These are phyloP conservation scores for Solanum habrochaites DNA, from an alignment of 257 asterid species.

Conservation along the genomic window DNA sequence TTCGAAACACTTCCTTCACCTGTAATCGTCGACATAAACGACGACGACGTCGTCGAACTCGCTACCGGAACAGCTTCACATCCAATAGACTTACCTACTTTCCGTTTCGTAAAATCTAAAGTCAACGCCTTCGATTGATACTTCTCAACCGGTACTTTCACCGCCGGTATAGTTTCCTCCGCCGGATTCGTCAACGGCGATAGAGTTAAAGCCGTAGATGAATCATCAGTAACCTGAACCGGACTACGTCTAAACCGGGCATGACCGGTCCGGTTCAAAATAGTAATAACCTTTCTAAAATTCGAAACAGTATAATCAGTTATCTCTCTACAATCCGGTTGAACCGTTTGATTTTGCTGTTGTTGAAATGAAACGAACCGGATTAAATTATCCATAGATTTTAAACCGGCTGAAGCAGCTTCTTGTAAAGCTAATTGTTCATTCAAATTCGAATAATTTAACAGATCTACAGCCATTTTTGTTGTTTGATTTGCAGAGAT, in stretches of 20 bases:
- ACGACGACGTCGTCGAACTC: conserved; percentile 43
- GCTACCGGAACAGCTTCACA: neutral
- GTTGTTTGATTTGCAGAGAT: neutral
- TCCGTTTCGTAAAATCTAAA: conserved; percentile 39
- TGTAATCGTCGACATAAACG: conserved; percentile 48
- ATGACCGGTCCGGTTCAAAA: conserved; percentile 56
- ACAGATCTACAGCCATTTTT: conserved; percentile 42
- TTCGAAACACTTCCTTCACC: conserved; percentile 82
- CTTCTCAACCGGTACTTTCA: neutral
- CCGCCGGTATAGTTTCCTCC: neutral
- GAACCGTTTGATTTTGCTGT: neutral
- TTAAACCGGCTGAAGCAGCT: conserved; percentile 61
- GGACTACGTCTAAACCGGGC: conserved; percentile 77
- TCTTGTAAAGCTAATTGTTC: conserved; percentile 55
- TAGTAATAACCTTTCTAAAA: conserved; percentile 32
- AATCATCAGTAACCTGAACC: conserved; percentile 14
- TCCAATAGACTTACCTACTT: neutral
- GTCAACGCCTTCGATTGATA: conserved; percentile 20
- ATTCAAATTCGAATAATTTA: conserved; percentile 20
- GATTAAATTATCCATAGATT: conserved; percentile 67
- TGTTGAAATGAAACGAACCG: conserved; percentile 43
- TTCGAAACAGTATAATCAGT: conserved; percentile 66
- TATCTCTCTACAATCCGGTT: conserved; percentile 47
- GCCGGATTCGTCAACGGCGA: neutral
- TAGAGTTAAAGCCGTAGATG: neutral